Conservation (phyloP, 148 eudicot species). For the Spergularia bocconei region DNA sequence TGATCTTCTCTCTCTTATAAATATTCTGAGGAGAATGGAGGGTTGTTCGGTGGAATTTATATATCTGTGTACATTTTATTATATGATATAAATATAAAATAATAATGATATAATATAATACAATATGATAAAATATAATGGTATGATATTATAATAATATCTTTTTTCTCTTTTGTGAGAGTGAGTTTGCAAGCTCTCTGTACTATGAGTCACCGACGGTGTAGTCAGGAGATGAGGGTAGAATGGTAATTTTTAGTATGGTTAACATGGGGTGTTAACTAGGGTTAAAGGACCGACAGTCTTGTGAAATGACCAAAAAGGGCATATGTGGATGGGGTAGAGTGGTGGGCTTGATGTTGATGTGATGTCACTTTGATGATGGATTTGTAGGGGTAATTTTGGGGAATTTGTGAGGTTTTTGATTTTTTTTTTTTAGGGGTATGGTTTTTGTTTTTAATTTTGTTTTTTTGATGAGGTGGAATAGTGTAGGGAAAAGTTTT, state of each 20-base stretch:
- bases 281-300: conserved; percentile 56
- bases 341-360: not conserved
- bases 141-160: not conserved
- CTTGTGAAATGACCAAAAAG: conserved; percentile 20
- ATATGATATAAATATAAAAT: not conserved
- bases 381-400: conserved; percentile 18
- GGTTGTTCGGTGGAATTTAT: conserved; percentile 23
- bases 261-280: conserved; percentile 28
- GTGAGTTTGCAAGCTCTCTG: conserved; percentile 2
- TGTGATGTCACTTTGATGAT: conserved; percentile 10
- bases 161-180: conserved; percentile 10
- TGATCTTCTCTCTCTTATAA: conserved; percentile 1
- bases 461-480: not conserved
- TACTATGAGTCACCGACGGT: conserved; percentile 58
- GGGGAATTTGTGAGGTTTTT: not conserved
- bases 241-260: conserved; percentile 9
- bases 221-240: conserved; percentile 14
- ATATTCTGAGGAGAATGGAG: conserved; percentile 24
- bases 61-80: conserved; percentile 9
- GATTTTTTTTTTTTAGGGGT: not conserved
- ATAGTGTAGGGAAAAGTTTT: conserved; percentile 2
- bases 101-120: not conserved
- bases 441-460: not conserved
- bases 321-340: conserved; percentile 21
- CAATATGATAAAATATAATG: not conserved